These are phyloP conservation scores for Penicillium sp. DNA, from an alignment of 2,329 filamentous ascomycete genomes.

Conservation along the genomic window DNA sequence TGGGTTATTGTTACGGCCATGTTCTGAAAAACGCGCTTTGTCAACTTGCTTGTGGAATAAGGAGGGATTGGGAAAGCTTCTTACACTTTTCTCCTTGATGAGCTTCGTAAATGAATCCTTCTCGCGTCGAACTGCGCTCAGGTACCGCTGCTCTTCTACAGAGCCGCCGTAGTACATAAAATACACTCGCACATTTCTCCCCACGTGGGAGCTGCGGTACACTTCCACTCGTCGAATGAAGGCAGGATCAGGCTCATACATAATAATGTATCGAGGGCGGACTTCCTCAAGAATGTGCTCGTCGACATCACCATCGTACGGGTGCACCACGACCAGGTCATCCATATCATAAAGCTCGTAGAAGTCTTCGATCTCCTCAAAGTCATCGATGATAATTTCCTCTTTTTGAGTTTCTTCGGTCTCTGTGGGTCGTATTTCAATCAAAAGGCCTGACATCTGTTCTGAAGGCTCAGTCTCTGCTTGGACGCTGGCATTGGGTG, in stretches of 20 bases:
- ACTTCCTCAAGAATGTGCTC: slow-evolving; percentile 95
- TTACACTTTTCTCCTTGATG: slow-evolving; percentile 84
- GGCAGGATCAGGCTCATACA: slow-evolving; percentile 95
- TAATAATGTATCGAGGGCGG: slow-evolving; percentile 91
- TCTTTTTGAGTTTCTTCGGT: slow-evolving; percentile 74
- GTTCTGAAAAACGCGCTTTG: slow-evolving; percentile 47
- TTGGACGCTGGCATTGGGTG: slow-evolving; percentile 74
- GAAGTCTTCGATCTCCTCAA: slow-evolving; percentile 90
- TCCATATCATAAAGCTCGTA: slow-evolving; percentile 92
- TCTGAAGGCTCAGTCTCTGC: slow-evolving; percentile 77
- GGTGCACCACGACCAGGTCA: slow-evolving; percentile 85
- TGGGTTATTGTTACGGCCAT: slow-evolving; percentile 89
- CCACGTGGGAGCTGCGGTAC: slow-evolving; percentile 91
- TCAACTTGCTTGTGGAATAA: slow-evolving; percentile 4
- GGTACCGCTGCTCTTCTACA: slow-evolving; percentile 92
- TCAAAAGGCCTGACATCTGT: slow-evolving; percentile 81
- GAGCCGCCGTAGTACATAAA: slow-evolving; percentile 96
- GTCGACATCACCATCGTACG: slow-evolving; percentile 94
- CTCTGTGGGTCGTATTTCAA: slow-evolving; percentile 80
- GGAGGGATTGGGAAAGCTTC: slow-evolving; percentile 19
- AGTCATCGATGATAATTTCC: slow-evolving; percentile 72
- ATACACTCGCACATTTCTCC: slow-evolving; percentile 87
- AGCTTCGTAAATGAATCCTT: slow-evolving; percentile 95
- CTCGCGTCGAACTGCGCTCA: slow-evolving; percentile 86
- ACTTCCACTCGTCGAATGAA: slow-evolving; percentile 96